Base-by-base conservation (phyloP, 2,329 filamentous ascomycete species). In the Aspergillus quadrilineatus region DNA sequence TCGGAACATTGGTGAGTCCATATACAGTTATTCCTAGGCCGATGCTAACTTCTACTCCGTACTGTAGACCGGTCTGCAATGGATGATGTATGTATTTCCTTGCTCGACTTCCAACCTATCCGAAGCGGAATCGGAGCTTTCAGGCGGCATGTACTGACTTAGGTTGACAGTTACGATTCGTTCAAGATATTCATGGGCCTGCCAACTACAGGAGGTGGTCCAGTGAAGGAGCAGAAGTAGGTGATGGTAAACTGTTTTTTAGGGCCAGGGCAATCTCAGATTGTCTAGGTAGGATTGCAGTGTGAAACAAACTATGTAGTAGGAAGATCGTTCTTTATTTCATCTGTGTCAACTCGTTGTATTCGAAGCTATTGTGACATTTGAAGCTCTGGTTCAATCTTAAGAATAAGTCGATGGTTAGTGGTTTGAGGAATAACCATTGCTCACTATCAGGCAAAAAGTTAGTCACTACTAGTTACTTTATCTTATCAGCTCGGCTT, bases 151-250 rank as follows among this genome's bases (percentile, higher is more conserved):
- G 17, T 50, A 55, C 69, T 73, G 57, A 73, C 66, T 30, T 51
- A 47, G 50, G 50, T 7, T 26, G 32, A n/a, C 56, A 76, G 73
- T 58, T 79, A 75, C 59, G 89, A 93, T 68, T 91, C 89, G 64
- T 92, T 92, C 82, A 93, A 94, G 83, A 90, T 94, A 69, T 90
- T 90, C 71, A 91, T 94, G 86, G 89, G 90, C 42, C 76, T 95
- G 52, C 90, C 90, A 2, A 94, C 90, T 4, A 95, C 90, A 1
- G 90, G 90, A 58, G 89, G 89, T 43, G 76, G 80, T 7, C 76
- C 80, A 8, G 75, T 83, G 1, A 78, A 85, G 72, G 77, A 74
- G 65, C 66, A 69, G 56, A 60, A 60, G 44, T 56, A 52, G 53
- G 5, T n/a, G 5, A n/a, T 39, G 17, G 15, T 22, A 43, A 7